These are phyloP conservation scores for Glebionis coronaria DNA, from an alignment of 129 eudicot species.

Conservation along the genomic window DNA sequence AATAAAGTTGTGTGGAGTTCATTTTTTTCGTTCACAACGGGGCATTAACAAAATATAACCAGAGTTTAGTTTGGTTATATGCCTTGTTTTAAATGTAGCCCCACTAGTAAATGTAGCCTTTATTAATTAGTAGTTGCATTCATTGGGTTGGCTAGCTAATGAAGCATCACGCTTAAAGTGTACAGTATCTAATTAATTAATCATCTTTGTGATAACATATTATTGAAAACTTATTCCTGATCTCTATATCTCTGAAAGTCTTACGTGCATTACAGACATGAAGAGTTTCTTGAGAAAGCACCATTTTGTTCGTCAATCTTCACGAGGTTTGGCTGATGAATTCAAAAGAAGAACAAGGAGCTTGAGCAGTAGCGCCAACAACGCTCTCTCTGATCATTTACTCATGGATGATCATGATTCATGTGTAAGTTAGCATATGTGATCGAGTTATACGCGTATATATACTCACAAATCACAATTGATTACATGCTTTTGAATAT, in stretches of 20 bases:
- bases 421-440: constrained; percentile 7
- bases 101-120: background rate
- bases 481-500: background rate
- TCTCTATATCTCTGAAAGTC: background rate
- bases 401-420: constrained; percentile 24
- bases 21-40: no score
- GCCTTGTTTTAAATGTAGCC: background rate
- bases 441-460: background rate
- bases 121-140: background rate
- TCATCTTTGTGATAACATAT: background rate
- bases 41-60: no score
- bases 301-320: background rate
- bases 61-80: no score
- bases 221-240: background rate
- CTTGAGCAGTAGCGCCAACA: constrained; percentile 5
- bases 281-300: constrained; percentile 11
- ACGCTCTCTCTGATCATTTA: constrained; percentile 16
- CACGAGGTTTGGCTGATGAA: constrained; percentile 1
- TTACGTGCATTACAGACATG: constrained; percentile 4
- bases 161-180: background rate
- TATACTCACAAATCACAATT: background rate
- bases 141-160: background rate
- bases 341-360: constrained; percentile 15
- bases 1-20: no score
- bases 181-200: no score